Base-by-base conservation (phyloP, 495 filamentous ascomycete genomes). In the Amniculicola lignicola region DNA sequence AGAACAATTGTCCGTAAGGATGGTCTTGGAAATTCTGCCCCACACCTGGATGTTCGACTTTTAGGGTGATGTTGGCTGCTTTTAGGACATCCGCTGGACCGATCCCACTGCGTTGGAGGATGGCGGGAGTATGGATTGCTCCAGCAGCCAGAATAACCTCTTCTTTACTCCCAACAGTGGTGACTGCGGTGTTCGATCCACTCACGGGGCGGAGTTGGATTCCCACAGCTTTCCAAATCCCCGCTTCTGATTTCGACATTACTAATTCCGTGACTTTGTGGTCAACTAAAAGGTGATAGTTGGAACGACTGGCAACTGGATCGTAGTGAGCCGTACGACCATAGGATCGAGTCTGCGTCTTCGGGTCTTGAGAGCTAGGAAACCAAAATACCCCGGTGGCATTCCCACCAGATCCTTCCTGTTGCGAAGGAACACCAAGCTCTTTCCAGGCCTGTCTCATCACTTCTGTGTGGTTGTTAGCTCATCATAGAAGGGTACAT, bases 11-110 rank as follows among this genome's bases (percentile, higher is more conserved):
- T 11, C 40, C 24, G 4, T 31, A 69, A 0, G 71, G 52, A 36
- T 77, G 75, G 46, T 79, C 79, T 65, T 67, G 67, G 39, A 83
- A 53, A 47, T 82, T 79, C 52, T 78, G 73, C 4, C 79, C 80
- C 4, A 83, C 77, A 9, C 78, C 78, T 0, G 75, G 70, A 0
- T 76, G 61, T 29, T 78, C 70, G 11, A 64, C 47, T 16, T 79
- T 44, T 2, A 76, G 53, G 0, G 69, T 54, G 25, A 69, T 67
- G 27, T 53, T 54, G 11, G 45, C 51, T 1, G 46, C 23, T 19
- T 63, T 29, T 21, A 69, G 49, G 6, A 63, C 49, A 15, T 47
- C 50, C 10, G 28, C 36, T 10, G 67, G 69, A 9, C 56, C 61
- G 23, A 63, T 61, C 3, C 61, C 55, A 25, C 45, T 57, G 2